phyloP scores from a whole-genome alignment of 192 early-diverging fungal species.

The Rhizoclosmatium globosum region DNA sequence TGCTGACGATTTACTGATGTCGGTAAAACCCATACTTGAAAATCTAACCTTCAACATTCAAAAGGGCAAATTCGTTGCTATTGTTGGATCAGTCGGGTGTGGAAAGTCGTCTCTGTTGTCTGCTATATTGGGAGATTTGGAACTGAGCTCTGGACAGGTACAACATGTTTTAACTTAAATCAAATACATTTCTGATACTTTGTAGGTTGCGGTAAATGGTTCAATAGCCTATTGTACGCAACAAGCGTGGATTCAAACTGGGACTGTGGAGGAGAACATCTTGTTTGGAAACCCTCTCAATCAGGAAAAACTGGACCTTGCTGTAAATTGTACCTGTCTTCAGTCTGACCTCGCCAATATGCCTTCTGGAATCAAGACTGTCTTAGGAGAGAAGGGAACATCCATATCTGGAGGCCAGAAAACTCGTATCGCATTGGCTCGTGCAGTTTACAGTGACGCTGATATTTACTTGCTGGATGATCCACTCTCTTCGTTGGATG shows the following conservation, averaged over 20 bases:
- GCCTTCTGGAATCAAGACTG: constrained; percentile 48
- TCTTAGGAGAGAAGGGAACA: constrained; percentile 83
- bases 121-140: constrained; percentile 82
- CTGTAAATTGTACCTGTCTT: constrained; percentile 46
- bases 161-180: background rate
- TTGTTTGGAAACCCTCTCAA: constrained; percentile 47
- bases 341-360: constrained; percentile 44
- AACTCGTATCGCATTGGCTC: constrained; percentile 60
- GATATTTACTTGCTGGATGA: constrained; percentile 58
- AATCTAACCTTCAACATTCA: constrained; percentile 45
- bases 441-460: constrained; percentile 46
- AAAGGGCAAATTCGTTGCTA: constrained; percentile 64
- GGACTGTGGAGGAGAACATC: constrained; percentile 58
- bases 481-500: constrained; percentile 55
- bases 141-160: constrained; percentile 52
- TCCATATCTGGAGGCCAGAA: constrained; percentile 94
- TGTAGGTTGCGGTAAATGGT: constrained; percentile 23
- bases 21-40: too few relatives aligned
- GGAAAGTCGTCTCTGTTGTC: constrained; percentile 82
- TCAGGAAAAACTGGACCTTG: constrained; percentile 45
- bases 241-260: constrained; percentile 49
- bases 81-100: constrained; percentile 79
- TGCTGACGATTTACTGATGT: too few relatives aligned
- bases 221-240: constrained; percentile 54
- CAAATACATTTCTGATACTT: background rate